These are phyloP conservation scores for Russula brevipes DNA, from an alignment of 768 basidiomycete species.

Conservation along the genomic window DNA sequence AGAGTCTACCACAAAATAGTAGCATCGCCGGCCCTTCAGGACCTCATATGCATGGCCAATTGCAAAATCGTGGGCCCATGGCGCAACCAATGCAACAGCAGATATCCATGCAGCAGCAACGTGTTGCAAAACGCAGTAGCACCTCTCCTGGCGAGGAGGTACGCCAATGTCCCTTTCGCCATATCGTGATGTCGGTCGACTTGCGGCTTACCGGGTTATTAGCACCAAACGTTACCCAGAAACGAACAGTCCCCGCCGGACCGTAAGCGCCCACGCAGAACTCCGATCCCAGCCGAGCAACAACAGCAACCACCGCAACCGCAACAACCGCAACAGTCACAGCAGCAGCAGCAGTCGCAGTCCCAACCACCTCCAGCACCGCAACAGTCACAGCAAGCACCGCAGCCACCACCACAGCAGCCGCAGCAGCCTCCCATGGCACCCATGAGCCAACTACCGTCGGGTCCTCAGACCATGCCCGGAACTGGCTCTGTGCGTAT, in stretches of 20 bases:
- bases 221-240: constrained; percentile 30
- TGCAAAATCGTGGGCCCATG: constrained; percentile 32
- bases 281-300: constrained; percentile 31
- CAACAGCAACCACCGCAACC: constrained; percentile 16
- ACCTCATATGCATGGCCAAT: constrained; percentile 31
- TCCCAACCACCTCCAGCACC: constrained; percentile 13
- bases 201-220: constrained; percentile 4
- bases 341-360: constrained; percentile 25
- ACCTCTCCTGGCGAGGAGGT: constrained; percentile 36
- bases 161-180: constrained; percentile 9
- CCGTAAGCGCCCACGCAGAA: constrained; percentile 33
- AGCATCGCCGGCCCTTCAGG: constrained; percentile 42
- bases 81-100: constrained; percentile 28
- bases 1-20: constrained; percentile 34
- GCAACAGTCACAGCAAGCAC: constrained; percentile 27
- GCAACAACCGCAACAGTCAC: constrained; percentile 31
- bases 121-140: constrained; percentile 36
- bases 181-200: not conserved
- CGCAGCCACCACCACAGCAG: constrained; percentile 40
- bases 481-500: constrained; percentile 34
- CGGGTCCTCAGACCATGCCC: constrained; percentile 31
- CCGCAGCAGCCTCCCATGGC: constrained; percentile 42
- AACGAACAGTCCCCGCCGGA: constrained; percentile 34
- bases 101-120: constrained; percentile 41
- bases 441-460: constrained; percentile 35